Evolutionary conservation across 495 filamentous ascomycete genomes (phyloP).

Genomic region (Elaphomyces granulatus): DNA sequence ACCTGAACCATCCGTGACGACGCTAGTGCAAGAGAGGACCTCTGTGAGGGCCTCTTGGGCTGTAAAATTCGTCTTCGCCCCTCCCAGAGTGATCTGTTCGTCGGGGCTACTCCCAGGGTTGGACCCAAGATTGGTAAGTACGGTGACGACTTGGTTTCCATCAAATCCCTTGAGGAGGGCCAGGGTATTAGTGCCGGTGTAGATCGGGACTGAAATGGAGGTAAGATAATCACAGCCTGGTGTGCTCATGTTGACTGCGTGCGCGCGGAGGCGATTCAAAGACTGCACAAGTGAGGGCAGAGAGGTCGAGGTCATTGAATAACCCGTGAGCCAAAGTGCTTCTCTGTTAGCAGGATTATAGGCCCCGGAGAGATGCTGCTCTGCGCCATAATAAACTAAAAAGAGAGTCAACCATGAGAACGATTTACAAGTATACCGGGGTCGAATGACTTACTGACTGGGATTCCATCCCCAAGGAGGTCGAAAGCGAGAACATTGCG

Average conservation of each 20-base stretch:
- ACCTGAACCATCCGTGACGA: slow-evolving; percentile 8
- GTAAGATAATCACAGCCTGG: slow-evolving; percentile 8
- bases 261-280: slow-evolving; percentile 9
- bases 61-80: slow-evolving; percentile 7
- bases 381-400: slow-evolving; percentile 49
- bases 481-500: slow-evolving; percentile 59
- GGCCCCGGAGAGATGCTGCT: slow-evolving; percentile 55
- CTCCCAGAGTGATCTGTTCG: background rate
- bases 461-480: slow-evolving; percentile 55
- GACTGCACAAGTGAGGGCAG: slow-evolving; percentile 27
- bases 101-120: slow-evolving; percentile 8
- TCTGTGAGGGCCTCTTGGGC: slow-evolving; percentile 12
- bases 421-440: no score
- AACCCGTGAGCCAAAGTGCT: slow-evolving; percentile 56
- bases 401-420: background rate
- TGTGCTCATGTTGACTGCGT: slow-evolving; percentile 8
- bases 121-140: slow-evolving; percentile 46
- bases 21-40: slow-evolving; percentile 7
- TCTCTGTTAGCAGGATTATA: slow-evolving; percentile 57
- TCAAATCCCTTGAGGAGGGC: slow-evolving; percentile 50
- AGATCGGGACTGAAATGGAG: slow-evolving; percentile 25
- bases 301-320: slow-evolving; percentile 38
- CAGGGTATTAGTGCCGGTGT: slow-evolving; percentile 41
- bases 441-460: slow-evolving; percentile 27
- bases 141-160: slow-evolving; percentile 40